Base-by-base conservation (phyloP, 2,329 filamentous ascomycete genomes). In the Paramyrothecium sp. region DNA sequence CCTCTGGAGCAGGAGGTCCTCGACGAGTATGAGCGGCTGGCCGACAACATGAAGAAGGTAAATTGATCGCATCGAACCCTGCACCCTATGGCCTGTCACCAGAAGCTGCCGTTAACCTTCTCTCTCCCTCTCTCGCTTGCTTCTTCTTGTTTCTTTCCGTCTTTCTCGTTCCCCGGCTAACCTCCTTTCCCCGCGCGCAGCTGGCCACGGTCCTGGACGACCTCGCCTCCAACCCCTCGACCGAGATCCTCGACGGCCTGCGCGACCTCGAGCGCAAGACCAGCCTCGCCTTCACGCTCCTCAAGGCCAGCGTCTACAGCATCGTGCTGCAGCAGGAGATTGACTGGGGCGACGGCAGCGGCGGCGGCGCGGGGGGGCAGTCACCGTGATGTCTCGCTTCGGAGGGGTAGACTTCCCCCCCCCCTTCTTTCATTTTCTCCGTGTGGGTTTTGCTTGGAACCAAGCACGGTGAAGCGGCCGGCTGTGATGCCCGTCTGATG, bases 281-380 rank as follows among this genome's bases (percentile, higher is more conserved):
- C 48, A 92, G 92, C 64, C 80, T 97, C 55, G 94, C 97, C 21
- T 98, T 96, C 75, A 99, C 95, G 61, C 76, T 98, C 71, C 83
- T 99, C 71, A 99, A 99, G 80, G 94, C 95, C 19, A 98, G 94
- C 74, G 95, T 99, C 62, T 99, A 99, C 78, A 96, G 91, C 71
- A 99, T 99, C 78, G 93, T 99, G 60, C 75, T 99, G 78, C 94
- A 99, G 83, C 94, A 98, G 82, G 91, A 98, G 83, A 92, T 96
- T 67, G 88, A 89, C 61, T 90, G 88, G 75, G 89, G 85, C 52
- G 81, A 81, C 63, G 75, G 78, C 70, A 79, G 88, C 74, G 89
- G 85, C 53, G 80, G 81, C 64, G 75, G 78, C 69, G 79, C 69
- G 4, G 38, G 7, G n/a, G 38, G 13, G 13, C 38, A 44, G 38